Base-by-base conservation (phyloP, 192 early-diverging fungal genomes). In the Rhizophagus prolifer region DNA sequence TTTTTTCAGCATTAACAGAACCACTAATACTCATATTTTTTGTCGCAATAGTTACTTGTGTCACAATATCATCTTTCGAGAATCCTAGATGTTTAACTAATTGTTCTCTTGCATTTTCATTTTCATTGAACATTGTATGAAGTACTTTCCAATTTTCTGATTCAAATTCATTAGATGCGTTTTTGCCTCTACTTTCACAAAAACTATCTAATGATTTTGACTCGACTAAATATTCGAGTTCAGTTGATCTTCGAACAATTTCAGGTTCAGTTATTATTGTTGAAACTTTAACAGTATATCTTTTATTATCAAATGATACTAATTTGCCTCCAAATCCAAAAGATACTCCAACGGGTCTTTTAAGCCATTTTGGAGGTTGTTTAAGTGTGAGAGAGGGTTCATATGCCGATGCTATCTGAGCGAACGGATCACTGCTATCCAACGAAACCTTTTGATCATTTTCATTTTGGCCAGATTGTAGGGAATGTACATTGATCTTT, bases 241-340 rank as follows among this genome's bases (percentile, higher is more conserved):
- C 90, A 28, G 85, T 79, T 12, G 92, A 90, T 46, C 92, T 88
- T 46, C 87, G 74, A 0, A 89, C 87, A 44, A 97, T 86, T 16
- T 90, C 88, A 5, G 90, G 87, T 75, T 95, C 93, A 4, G 94
- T 91, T 3, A 92, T 87, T 36, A 95, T 85, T 21, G 84, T 89
- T 13, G 72, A 80, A 59, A 97, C 83, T 25, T 78, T 84, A n/a
- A 97, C 92, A 28, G 66, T 69, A 26, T 73, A 23, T 31, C 75
- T 86, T 31, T 74, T 79, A 71, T 87, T 85, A 70, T 87, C 84
- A 79, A 98, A 97, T 65, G 81, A 82, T 23, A 94, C 92, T 16
- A 98, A 86, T 81, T 95, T 92, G 41, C 95, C 94, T 77, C 96
- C 96, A 78, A 96, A 98, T 6, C 93, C 92, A 87, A 94, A 99